Conservation (phyloP, 1,284 basidiomycete genomes). For the Naganishia albida region DNA sequence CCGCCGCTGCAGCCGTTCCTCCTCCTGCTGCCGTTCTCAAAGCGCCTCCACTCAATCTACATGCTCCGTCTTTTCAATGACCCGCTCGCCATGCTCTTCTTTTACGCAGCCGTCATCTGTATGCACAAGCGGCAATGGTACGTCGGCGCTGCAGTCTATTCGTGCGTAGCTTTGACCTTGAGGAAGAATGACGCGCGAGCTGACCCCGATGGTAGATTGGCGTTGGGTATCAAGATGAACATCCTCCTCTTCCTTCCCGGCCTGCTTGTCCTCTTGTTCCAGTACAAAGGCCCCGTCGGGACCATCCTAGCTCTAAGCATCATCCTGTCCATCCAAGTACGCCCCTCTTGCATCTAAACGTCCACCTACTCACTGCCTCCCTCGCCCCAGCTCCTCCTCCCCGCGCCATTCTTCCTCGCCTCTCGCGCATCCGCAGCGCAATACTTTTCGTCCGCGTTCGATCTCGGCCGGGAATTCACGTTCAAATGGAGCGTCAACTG, state of each 20-base stretch:
- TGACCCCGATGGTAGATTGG: slow-evolving; percentile 62
- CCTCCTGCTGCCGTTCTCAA: slow-evolving; percentile 78
- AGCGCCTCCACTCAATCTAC: slow-evolving; percentile 91
- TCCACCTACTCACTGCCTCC: not conserved
- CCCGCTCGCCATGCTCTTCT: slow-evolving; percentile 72
- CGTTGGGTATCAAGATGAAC: slow-evolving; percentile 95
- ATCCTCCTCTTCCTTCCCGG: slow-evolving; percentile 89
- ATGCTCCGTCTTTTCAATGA: slow-evolving; percentile 94
- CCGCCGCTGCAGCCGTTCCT: slow-evolving; percentile 53
- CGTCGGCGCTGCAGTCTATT: slow-evolving; percentile 68
- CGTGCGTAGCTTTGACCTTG: slow-evolving; percentile 58
- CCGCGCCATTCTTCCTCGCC: slow-evolving; percentile 69
- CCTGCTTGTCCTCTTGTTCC: slow-evolving; percentile 75
- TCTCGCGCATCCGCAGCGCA: slow-evolving; percentile 44
- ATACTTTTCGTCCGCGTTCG: slow-evolving; percentile 79
- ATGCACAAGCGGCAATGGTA: slow-evolving; percentile 64
- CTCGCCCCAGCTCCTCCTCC: slow-evolving; percentile 64
- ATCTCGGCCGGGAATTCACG: slow-evolving; percentile 83
- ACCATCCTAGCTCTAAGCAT: slow-evolving; percentile 62
- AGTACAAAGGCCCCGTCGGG: slow-evolving; percentile 65
- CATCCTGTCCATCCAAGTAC: slow-evolving; percentile 57
- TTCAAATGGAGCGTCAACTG: slow-evolving; percentile 99
- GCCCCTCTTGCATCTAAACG: slow-evolving; percentile 12
- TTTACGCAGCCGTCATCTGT: slow-evolving; percentile 55
- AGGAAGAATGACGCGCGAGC: not conserved